Base-by-base conservation (phyloP, 1,139 yeast genomes). In the Geotrichum aggregatum region DNA sequence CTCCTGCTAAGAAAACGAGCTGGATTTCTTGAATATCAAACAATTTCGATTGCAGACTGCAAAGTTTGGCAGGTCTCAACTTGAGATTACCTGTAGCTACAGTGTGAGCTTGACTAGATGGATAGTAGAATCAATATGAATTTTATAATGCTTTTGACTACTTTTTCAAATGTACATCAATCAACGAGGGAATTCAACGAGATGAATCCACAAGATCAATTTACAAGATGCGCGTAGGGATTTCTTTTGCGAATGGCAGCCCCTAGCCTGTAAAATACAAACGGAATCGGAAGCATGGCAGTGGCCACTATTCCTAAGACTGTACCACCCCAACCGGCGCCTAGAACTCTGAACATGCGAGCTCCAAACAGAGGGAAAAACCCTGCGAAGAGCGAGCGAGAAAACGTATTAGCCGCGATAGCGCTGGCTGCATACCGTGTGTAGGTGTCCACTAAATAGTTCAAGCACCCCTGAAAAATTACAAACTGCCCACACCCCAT, bases 321-420 rank as follows among this genome's bases (percentile, higher is more conserved):
- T 28, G 77, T 72, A 1, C 79, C 71, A 3, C 87, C 91, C 89
- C 91, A 84, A 49, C 71, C 71, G 2, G 76, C 74, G 0, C 85
- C 89, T 58, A 82, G 71, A 1, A 67, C 70, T 47, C 67, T 64
- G 64, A 76, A 82, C 73, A 85, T 70, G 53, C 78, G 78, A 24
- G 79, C 72, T 1, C 84, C 80, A 66, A 87, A 87, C 41, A 87
- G 70, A 1, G 95, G 95, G 70, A 88, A 86, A 0, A 84, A 79
- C 5, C 86, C 85, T 4, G 88, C 88, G 71, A 84, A 72, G 1
- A 78, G 61, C 52, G 86, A 82, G 63, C 96, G 76, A 51, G 83
- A 71, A 57, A 87, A 76, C 31, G 87, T 81, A 65, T 84, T 86
- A 10, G 92, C 89, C 3, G 94, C 95, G 66, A 87, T 75, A 1